Evolutionary conservation across 2,329 filamentous ascomycete species (phyloP).

Genomic region (Claviceps purpurea): DNA sequence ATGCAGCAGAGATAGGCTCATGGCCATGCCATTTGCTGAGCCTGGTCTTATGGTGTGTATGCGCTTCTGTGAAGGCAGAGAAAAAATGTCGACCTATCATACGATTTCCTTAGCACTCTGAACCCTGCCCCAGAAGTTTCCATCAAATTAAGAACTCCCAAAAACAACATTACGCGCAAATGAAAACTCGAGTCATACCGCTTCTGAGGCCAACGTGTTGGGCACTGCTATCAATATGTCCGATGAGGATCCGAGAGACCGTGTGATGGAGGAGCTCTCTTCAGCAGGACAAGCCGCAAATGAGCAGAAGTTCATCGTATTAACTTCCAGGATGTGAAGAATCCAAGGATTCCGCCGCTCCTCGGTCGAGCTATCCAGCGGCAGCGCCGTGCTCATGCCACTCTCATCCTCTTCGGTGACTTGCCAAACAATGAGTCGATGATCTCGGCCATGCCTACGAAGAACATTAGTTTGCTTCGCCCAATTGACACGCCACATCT

Average conservation of each 20-base stretch:
- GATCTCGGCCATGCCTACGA: conserved; percentile 74
- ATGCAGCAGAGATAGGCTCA: conserved; percentile 54
- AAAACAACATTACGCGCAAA: too few relatives aligned
- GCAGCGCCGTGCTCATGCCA: conserved; percentile 52
- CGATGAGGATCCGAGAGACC: conserved; percentile 12
- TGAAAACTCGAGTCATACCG: conserved; percentile 29
- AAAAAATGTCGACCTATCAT: conserved; percentile 62
- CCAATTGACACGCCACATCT: too few relatives aligned
- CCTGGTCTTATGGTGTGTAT: conserved; percentile 41
- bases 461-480: neutral
- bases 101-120: neutral
- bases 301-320: conserved; percentile 89
- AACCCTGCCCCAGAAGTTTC: too few relatives aligned
- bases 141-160: too few relatives aligned
- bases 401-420: conserved; percentile 47
- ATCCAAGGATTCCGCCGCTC: conserved; percentile 62
- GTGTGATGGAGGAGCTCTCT: conserved; percentile 10
- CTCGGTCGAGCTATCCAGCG: conserved; percentile 46
- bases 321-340: conserved; percentile 71
- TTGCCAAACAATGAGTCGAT: conserved; percentile 77
- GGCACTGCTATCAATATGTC: conserved; percentile 65
- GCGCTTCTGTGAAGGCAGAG: conserved; percentile 62
- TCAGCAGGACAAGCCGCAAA: conserved; percentile 49
- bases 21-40: conserved; percentile 65
- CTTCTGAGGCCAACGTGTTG: conserved; percentile 60